Conservation (phyloP, 83 land plant genomes). For the Larix sibirica region DNA sequence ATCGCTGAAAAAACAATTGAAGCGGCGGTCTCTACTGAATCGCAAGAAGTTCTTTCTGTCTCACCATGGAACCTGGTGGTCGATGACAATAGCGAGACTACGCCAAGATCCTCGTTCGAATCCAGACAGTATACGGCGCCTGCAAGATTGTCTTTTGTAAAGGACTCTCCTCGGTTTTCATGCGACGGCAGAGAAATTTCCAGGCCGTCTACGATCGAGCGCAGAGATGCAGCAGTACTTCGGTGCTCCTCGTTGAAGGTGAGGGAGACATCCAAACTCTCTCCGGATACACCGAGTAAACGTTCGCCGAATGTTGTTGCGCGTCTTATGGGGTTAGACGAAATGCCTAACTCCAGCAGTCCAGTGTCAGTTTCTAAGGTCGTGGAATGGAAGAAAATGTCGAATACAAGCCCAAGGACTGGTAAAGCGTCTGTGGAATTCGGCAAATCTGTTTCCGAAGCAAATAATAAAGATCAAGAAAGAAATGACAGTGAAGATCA, state of each 20-base stretch:
- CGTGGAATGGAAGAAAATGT: neutral
- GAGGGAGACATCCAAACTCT: neutral
- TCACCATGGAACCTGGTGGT: neutral
- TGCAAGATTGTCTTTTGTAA: neutral
- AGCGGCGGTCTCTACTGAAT: neutral
- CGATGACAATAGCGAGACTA: too few species aligned
- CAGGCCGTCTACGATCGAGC: neutral
- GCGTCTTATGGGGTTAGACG: slow-evolving; percentile 54
- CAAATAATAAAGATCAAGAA: neutral
- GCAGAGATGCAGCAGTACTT: neutral
- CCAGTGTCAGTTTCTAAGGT: neutral
- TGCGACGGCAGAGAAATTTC: slow-evolving; percentile 16
- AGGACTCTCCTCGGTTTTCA: neutral
- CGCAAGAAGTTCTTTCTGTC: neutral
- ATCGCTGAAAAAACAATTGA: neutral
- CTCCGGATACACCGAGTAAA: neutral
- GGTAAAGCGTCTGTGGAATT: neutral
- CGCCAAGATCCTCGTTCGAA: neutral
- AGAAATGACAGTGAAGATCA: neutral
- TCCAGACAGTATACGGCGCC: neutral
- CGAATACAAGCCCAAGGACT: slow-evolving; percentile 7
- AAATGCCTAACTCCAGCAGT: neutral
- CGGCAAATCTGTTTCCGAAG: neutral
- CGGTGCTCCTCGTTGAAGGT: neutral
- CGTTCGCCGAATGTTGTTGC: slow-evolving; percentile 36